Base-by-base conservation (phyloP, 2,329 filamentous ascomycete species). In the Beauveria pseudobassiana region DNA sequence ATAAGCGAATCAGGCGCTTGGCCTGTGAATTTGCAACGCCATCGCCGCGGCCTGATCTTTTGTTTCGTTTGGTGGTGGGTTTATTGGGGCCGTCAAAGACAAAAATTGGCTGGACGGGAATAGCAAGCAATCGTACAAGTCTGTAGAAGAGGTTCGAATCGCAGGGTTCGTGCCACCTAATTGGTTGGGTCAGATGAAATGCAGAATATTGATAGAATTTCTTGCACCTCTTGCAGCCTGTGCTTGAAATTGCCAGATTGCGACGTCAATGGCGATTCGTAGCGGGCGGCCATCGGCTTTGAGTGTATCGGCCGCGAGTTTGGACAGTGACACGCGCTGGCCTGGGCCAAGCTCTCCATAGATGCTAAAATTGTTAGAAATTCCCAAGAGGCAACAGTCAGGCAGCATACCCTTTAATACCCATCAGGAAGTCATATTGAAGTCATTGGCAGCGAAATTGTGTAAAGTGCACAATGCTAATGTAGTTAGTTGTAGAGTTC, bases 191-290 rank as follows among this genome's bases (percentile, higher is more conserved):
- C 28, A 48, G 38, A 18, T n/a, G 5, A 18, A 22, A 26, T 20
- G n/a, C n/a, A 58, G 18, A 20, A 30, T 14, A 10, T 7, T 16
- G 26, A 26, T 51, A 16, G 12, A 7, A 16, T 30, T 38, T 14
- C 45, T 26, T 34, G 20, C 69, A 83, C 85, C 91, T 77, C 87
- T 86, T 20, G 90, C 90, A 16, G 91, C 88, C 71, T 96, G 92
- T 14, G 88, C 88, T 70, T 99, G 95, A 70, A 96, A 98, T 50
- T 96, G 89, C 95, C 95, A 99, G 71, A 99, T 98, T 3, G 92
- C 91, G 67, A 96, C 89, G 72, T 99, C 95, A 65, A 99, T 89
- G 45, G 95, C 95, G 52, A 99, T 81, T 46, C 93, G 88, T 46
- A 98, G 79, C 0, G 93, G 93, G 1, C 87, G 83, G 26, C 83